Conservation (phyloP, 768 basidiomycete species). For the Crucibulum laeve region DNA sequence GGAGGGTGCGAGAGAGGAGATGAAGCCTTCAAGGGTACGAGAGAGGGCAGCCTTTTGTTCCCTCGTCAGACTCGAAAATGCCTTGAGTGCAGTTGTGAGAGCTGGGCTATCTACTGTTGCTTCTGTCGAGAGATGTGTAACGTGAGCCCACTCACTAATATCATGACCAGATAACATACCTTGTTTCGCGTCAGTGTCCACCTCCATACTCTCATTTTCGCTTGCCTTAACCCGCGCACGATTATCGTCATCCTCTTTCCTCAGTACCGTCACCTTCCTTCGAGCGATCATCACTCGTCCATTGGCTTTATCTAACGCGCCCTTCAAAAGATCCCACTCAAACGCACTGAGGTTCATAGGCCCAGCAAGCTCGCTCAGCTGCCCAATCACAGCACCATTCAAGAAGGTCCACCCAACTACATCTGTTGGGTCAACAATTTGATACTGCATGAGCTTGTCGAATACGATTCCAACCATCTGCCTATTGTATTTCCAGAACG, state of each 20-base stretch:
- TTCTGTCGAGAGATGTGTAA: constrained; percentile 22
- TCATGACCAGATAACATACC: constrained; percentile 18
- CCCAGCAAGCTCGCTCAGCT: constrained; percentile 30
- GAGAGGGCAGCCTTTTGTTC: constrained; percentile 77
- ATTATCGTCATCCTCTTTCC: constrained; percentile 87
- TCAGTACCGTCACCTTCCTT: constrained; percentile 65
- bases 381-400: constrained; percentile 40
- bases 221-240: constrained; percentile 72
- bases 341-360: constrained; percentile 49
- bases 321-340: constrained; percentile 84
- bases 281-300: constrained; percentile 80
- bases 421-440: constrained; percentile 92
- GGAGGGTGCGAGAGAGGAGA: constrained; percentile 51
- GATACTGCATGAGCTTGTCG: constrained; percentile 98
- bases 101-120: constrained; percentile 60
- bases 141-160: constrained; percentile 4
- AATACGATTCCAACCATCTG: constrained; percentile 92
- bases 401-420: constrained; percentile 83
- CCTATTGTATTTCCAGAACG: constrained; percentile 80
- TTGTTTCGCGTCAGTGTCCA: constrained; percentile 61
- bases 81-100: constrained; percentile 68
- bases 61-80: constrained; percentile 64
- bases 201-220: constrained; percentile 60
- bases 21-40: constrained; percentile 72
- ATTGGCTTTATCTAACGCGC: constrained; percentile 85